These are phyloP conservation scores for Paramecium pentaurelia DNA, from an alignment of 73 alveolate genomes.

Conservation along the genomic window DNA sequence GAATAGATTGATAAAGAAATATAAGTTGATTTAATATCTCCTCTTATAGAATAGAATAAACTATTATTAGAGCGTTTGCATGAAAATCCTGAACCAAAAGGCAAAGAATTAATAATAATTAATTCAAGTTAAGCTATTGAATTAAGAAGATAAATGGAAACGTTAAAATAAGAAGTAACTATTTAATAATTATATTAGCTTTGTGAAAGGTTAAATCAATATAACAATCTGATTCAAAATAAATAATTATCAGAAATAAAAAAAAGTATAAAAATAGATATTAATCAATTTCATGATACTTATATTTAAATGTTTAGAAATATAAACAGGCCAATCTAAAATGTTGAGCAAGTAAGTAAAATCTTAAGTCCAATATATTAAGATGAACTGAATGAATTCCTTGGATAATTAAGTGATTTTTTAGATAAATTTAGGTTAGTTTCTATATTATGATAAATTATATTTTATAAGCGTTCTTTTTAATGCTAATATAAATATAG, in stretches of 20 bases:
- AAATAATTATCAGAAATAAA: not conserved
- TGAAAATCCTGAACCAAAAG: not conserved
- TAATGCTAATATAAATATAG: not conserved
- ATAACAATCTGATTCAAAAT: not conserved
- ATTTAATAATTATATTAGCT: not conserved
- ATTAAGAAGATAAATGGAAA: not conserved
- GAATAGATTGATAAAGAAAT: not conserved
- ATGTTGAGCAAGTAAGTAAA: not conserved
- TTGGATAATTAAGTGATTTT: not conserved
- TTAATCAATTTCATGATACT: not conserved
- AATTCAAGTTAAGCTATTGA: not conserved
- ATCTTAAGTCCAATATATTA: constrained; percentile 25
- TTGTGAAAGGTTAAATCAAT: not conserved
- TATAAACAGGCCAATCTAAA: not conserved
- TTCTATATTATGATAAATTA: not conserved
- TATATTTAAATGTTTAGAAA: not conserved
- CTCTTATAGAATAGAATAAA: not conserved
- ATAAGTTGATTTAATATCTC: not conserved
- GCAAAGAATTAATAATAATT: not conserved
- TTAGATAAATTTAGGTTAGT: not conserved
- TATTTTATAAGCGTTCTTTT: not conserved
- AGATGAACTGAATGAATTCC: not conserved
- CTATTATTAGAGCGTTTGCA: not conserved
- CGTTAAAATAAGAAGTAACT: not conserved
- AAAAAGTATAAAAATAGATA: not conserved